Evolutionary conservation across 345 rosid genomes (phyloP), one percentile per base, ranked within the genome.

Genomic region (Populus euphratica): DNA sequence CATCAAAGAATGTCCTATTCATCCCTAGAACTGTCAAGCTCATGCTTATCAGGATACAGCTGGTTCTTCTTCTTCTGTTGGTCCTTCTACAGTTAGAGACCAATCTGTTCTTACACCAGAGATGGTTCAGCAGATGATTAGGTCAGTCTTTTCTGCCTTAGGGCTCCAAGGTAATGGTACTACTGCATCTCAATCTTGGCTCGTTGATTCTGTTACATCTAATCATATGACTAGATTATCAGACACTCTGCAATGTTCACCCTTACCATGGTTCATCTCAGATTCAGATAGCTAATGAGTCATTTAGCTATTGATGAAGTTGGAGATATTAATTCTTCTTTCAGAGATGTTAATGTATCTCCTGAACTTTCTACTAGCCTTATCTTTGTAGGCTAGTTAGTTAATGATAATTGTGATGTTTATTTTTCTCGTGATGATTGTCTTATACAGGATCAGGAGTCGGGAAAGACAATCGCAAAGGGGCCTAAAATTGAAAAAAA

Each of bases 111-210:
- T 67, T 21, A 38, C 56, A 7, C 70, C 6, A 36, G 43, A 73
- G 38, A 69, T 63, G 78, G 73, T 74, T 5, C 38, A 78, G 18
- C 27, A 82, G 1, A 74, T 70, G 70, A 69, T 82, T 4, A 18
- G 41, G 9, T 21, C 54, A 4, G 56, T 49, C 0, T 69, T 78
- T 5, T 73, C 21, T 0, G 12, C 44, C 17, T 29, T 69, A 2
- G 14, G 67, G 17, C 23, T 72, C 8, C 47, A 56, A 77, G 78
- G 78, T 73, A 81, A 76, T 8, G 1, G 69, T 71, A 76, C 52
- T 35, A 1, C 4, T 61, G 14, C 20, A 3, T 5, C 44, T 62
- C 25, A 39, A 12, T 4, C 36, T 17, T 77, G 50, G 78, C 4
- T 44, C 43, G 0, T 68, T 18, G 72, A 61, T 27, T 81, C 12